A percentile compares a stretch with the other conserved stretches of the same genome.
phyloP scores from a whole-genome alignment of 1,284 basidiomycete species.

The Microbotryum lychnidis-dioicae region DNA sequence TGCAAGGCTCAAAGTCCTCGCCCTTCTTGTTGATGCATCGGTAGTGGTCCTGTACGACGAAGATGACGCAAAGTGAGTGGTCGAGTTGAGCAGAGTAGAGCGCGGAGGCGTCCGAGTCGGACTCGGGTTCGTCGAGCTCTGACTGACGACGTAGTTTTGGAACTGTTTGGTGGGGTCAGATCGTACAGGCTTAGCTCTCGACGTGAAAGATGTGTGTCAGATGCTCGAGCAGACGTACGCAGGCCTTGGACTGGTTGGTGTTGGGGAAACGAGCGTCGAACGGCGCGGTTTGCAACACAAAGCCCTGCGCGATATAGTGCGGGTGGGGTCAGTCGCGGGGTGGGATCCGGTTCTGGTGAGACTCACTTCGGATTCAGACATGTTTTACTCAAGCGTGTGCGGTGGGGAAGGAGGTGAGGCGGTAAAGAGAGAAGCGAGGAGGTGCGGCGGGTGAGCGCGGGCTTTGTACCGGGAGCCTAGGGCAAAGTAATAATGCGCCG shows the following conservation, averaged over 20 bases:
- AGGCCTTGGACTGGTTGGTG: constrained; percentile 89
- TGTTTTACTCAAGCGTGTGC: neutral
- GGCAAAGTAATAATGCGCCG: no score
- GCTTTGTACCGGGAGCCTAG: no score
- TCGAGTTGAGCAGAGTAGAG: neutral
- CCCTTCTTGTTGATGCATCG: constrained; percentile 96
- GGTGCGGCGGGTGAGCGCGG: neutral
- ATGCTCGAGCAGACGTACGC: constrained; percentile 48
- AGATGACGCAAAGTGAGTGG: neutral
- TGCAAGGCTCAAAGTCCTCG: constrained; percentile 94
- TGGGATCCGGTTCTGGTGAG: neutral
- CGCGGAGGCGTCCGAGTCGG: neutral
- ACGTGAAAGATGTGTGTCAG: neutral
- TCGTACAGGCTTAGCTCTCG: neutral
- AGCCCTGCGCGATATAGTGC: constrained; percentile 39
- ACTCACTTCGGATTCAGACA: constrained; percentile 6
- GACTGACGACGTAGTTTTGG: constrained; percentile 76
- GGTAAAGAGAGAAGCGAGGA: no score
- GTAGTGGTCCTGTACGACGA: constrained; percentile 60
- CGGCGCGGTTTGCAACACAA: constrained; percentile 71
- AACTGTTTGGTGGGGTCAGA: constrained; percentile 42
- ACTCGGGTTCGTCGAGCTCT: neutral
- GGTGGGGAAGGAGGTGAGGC: neutral
- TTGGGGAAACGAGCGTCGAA: constrained; percentile 72
- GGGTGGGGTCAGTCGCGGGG: neutral